phyloP scores from a whole-genome alignment of 2,329 filamentous ascomycete species.

The Aureobasidium lini region DNA sequence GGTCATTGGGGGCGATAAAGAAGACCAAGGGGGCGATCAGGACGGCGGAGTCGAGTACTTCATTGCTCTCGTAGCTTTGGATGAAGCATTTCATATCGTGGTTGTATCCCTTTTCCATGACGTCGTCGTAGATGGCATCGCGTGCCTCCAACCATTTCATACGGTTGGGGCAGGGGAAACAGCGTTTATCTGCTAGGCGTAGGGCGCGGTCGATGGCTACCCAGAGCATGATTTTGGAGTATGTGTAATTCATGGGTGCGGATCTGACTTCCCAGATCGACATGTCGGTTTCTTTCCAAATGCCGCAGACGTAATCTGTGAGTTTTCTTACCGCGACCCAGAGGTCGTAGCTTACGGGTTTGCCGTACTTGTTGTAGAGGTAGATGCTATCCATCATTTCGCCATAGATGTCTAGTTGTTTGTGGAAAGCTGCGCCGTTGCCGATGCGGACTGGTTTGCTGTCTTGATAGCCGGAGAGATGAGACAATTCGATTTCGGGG shows the following conservation, averaged over 20 bases:
- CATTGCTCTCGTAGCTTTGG: slow-evolving; percentile 67
- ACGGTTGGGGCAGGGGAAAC: slow-evolving; percentile 57
- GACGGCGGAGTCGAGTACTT: slow-evolving; percentile 65
- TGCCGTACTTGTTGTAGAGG: slow-evolving; percentile 42
- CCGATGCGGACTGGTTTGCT: slow-evolving; percentile 68
- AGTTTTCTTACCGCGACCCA: slow-evolving; percentile 66
- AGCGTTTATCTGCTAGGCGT: slow-evolving; percentile 46
- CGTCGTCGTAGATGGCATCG: slow-evolving; percentile 63
- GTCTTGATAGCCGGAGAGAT: slow-evolving; percentile 64
- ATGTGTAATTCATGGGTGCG: slow-evolving; percentile 67
- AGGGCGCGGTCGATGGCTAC: slow-evolving; percentile 58
- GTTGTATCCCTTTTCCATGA: slow-evolving; percentile 76
- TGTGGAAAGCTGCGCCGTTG: slow-evolving; percentile 68
- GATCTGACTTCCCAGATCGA: slow-evolving; percentile 78
- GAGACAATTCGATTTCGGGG: slow-evolving; percentile 59
- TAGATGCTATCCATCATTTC: slow-evolving; percentile 56
- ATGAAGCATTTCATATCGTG: slow-evolving; percentile 60
- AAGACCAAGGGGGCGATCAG: slow-evolving; percentile 72
- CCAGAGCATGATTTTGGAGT: slow-evolving; percentile 79
- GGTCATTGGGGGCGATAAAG: slow-evolving; percentile 71
- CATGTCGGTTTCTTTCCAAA: slow-evolving; percentile 63
- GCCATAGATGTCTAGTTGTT: slow-evolving; percentile 73
- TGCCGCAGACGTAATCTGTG: slow-evolving; percentile 60
- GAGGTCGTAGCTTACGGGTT: slow-evolving; percentile 65
- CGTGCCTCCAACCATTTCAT: slow-evolving; percentile 56